Evolutionary conservation across 768 basidiomycete genomes (phyloP).

Genomic region (Naematelia aurantialba): DNA sequence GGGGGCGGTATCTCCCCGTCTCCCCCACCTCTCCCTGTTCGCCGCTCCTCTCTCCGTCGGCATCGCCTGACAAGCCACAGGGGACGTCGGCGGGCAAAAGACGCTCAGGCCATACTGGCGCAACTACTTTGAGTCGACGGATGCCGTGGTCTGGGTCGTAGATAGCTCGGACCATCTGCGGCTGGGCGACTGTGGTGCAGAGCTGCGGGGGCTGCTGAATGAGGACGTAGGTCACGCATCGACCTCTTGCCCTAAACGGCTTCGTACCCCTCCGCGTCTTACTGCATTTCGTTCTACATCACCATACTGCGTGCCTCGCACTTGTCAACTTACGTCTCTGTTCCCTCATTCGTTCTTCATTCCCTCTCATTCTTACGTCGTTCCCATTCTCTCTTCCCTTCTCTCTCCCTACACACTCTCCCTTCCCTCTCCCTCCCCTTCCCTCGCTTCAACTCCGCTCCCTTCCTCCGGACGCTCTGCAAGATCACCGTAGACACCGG

Average conservation of each 20-base stretch:
- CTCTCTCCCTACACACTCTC: not conserved
- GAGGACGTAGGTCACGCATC: slow-evolving; percentile 71
- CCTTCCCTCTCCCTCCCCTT: not conserved
- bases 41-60: not conserved
- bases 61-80: slow-evolving; percentile 52
- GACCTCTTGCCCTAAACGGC: too few relatives aligned
- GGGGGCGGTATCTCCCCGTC: not conserved
- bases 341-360: too few relatives aligned
- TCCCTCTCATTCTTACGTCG: too few relatives aligned
- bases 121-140: slow-evolving; percentile 98
- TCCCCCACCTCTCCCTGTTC: not conserved
- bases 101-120: slow-evolving; percentile 96
- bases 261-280: too few relatives aligned
- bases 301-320: too few relatives aligned
- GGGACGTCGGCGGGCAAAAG: slow-evolving; percentile 97
- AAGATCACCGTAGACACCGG: not conserved
- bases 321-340: not conserved
- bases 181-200: slow-evolving; percentile 82
- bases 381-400: too few relatives aligned
- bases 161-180: slow-evolving; percentile 89
- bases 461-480: not conserved
- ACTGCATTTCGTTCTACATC: too few relatives aligned
- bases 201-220: slow-evolving; percentile 75
- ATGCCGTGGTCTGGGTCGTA: slow-evolving; percentile 97
- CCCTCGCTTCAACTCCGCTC: not conserved